Evolutionary conservation across 2,329 filamentous ascomycete species (phyloP), one percentile per base, ranked within the genome.

Genomic region (Aureobasidium sp.): DNA sequence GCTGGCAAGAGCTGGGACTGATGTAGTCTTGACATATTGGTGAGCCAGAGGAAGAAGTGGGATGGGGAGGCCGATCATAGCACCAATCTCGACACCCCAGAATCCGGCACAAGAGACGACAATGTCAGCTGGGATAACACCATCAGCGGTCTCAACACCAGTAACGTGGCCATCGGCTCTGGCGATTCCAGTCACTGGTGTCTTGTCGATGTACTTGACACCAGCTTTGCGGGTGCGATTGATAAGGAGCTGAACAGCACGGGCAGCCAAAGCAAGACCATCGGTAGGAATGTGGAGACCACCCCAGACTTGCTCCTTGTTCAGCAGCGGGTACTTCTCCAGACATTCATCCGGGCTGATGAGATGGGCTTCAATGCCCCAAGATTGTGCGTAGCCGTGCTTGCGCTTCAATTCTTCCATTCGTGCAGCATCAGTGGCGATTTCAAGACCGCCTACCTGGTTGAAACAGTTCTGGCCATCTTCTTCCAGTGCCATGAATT

Each of bases 81-180:
- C 77, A 19, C 81, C 81, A 6, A 84, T 70, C 61, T 84, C 80
- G 6, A 83, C 81, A 10, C 81, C 81, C 81, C 81, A 84, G 64
- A 84, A 81, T 0, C 81, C 81, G 6, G 79, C 81, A 56, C 81
- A 84, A 1, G 79, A 83, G 32, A 84, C 66, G 47, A 84, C 71
- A 21, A 83, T 77, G 52, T 84, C 81, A 0, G 80, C 80, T 0
- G 76, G 68, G 17, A 83, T 70, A 0, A 62, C 73, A 19, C 74
- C 74, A 3, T 65, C 65, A 1, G 70, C 66, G 0, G 79, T 82
- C 1, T 57, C 66, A 0, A 84, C 80, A 2, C 80, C 80, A 0
- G 79, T 82, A 11, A 83, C 79, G 2, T 65, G 71, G 16, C 74
- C 72, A 6, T 72, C 63, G 0, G 63, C 60, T 56, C 72, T 70